Conservation (phyloP, 768 basidiomycete genomes). For the Cyathus striatus region DNA sequence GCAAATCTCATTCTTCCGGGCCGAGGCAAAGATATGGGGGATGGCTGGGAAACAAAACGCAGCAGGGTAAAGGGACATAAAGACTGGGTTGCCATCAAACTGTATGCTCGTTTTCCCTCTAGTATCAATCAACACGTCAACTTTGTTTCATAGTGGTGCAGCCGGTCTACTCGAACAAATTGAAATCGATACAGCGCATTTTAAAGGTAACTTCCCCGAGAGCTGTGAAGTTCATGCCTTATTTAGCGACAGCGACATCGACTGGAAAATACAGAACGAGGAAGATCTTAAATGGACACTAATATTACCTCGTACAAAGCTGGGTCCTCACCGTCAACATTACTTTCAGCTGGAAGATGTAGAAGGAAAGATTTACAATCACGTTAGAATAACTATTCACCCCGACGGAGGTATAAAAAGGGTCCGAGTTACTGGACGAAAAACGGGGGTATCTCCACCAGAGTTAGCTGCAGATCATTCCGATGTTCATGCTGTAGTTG, state of each 20-base stretch:
- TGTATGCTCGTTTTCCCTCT: constrained; percentile 58
- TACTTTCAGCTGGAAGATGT: constrained; percentile 79
- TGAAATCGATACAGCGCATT: constrained; percentile 92
- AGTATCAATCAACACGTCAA: background rate
- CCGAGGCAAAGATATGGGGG: constrained; percentile 91
- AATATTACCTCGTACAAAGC: constrained; percentile 70
- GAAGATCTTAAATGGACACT: constrained; percentile 60
- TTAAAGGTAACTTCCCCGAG: constrained; percentile 94
- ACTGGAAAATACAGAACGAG: constrained; percentile 27
- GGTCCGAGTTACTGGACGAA: constrained; percentile 74
- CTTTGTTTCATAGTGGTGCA: constrained; percentile 48
- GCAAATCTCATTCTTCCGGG: constrained; percentile 90
- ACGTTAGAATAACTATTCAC: constrained; percentile 83
- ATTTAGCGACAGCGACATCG: constrained; percentile 28
- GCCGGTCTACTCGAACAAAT: constrained; percentile 69
- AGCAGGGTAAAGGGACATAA: constrained; percentile 76
- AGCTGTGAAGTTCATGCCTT: constrained; percentile 75
- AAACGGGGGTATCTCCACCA: constrained; percentile 11
- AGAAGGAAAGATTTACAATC: constrained; percentile 57
- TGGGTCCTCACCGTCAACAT: constrained; percentile 88
- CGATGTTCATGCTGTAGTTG: background rate
- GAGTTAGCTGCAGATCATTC: background rate
- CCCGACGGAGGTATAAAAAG: constrained; percentile 97
- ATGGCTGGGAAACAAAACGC: constrained; percentile 97
- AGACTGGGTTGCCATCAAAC: constrained; percentile 87